Evolutionary conservation across 129 eudicot genomes (phyloP), one percentile per base, ranked within the genome.

Genomic region (Tagetes patula): DNA sequence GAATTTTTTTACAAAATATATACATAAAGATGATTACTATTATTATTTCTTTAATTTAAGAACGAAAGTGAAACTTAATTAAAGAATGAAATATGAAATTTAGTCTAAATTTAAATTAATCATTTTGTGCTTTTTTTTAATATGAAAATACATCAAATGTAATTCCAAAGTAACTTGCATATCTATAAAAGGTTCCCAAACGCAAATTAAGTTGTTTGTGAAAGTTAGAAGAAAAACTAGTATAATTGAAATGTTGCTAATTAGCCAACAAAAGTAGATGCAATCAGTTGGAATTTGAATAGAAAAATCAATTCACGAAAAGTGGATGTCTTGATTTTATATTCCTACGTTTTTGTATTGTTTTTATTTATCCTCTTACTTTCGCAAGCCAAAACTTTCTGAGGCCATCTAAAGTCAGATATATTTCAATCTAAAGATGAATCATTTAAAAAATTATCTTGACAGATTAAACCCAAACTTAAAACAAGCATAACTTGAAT

Each of bases 271-370:
- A 64, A 73, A 73, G 65, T 60, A 68, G 62, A 67, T 69, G 47
- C 27, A 48, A 61, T 59, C 55, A 40, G 63, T 31, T 71, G 42
- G 74, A 69, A 73, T 75, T 79, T 79, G 12, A 67, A 67, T 60
- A 47, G 39, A 52, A 74, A 58, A 74, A 27, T 62, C 20, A 67
- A 38, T 58, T 74, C 83, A 80, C 52, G 83, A 60, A 74, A 80
- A 74, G 79, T 80, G 50, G 50, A 68, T 74, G 83, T 8, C 62
- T 10, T 46, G 40, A 65, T 61, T 66, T 79, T 40, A 7, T 64
- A 66, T 73, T 59, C 83, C 79, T 73, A 79, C 31, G 8, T 67
- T 72, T 71, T 73, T 76, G 74, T 61, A 0, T 10, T 2, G 8
- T 0, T 43, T 43, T 43, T 7, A 2, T 54, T 55, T 27, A 55